Evolutionary conservation across 2,329 filamentous ascomycete genomes (phyloP), one percentile per base, ranked within the genome.

Genomic region (Aspergillus neotritici): DNA sequence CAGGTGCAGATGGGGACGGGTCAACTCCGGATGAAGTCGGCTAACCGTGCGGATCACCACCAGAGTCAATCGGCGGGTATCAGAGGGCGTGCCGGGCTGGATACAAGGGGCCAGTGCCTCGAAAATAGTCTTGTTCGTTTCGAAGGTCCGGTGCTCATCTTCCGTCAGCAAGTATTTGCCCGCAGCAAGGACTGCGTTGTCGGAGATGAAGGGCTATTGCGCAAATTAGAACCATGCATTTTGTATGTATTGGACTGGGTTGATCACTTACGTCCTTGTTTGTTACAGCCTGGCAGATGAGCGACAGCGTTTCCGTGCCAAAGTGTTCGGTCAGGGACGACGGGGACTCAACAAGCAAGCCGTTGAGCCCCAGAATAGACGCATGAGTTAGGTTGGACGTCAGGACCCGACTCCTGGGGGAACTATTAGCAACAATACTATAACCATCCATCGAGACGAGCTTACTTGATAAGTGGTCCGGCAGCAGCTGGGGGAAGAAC

Each of bases 11-110:
- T 96, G 89, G 11, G 90, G 87, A 21, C 87, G 82, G 31, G 91
- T 79, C 57, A 93, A 72, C 40, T 93, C 87, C 60, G 85, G 83
- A 62, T 93, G 81, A 34, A 83, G 76, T 44, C 93, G 83, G 48
- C 84, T 84, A 32, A 94, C 74, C 0, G 93, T 98, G 44, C 93
- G 87, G 34, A 94, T 72, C 8, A 96, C 84, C 1, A 97, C 91
- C 30, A 98, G 77, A 1, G 87, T 79, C 25, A 98, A 75, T 25
- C 93, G 86, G 30, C 93, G 86, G 1, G 86, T 89, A 66, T 98
- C 91, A 15, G 81, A 78, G 1, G 89, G 79, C 43, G 80, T 80
- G 30, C 89, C 89, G 1, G 89, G 87, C 37, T 83, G 78, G 48
- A 96, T 86, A 34, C 85, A 77, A 9, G 74, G 74, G 3, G 87